Evolutionary conservation across 305 asterid species (phyloP).

Genomic region (Fraxinus paxiana): DNA sequence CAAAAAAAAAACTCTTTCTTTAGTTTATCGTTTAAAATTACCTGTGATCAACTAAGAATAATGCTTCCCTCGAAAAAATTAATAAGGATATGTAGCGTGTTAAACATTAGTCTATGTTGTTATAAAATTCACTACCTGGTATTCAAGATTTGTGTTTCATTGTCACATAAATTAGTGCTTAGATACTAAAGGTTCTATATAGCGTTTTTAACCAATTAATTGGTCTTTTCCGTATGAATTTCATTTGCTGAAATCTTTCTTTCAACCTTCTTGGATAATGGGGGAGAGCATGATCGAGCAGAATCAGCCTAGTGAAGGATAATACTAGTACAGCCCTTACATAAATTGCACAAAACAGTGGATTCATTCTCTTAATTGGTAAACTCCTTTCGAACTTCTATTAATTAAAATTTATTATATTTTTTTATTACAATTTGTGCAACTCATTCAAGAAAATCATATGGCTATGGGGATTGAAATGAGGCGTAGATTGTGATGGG

Average conservation of each 20-base stretch:
- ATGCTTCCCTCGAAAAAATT: background rate
- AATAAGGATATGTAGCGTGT: background rate
- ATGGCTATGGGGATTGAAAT: background rate
- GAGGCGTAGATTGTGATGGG: background rate
- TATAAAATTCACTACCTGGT: too few relatives aligned
- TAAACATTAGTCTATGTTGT: too few relatives aligned
- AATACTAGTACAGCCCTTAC: background rate
- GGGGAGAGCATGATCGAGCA: too few relatives aligned
- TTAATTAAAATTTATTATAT: background rate
- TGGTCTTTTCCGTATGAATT: background rate
- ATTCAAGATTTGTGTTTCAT: background rate
- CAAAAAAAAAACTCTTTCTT: background rate
- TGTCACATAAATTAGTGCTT: background rate
- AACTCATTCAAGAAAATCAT: background rate
- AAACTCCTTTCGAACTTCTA: background rate
- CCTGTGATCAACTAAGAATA: background rate
- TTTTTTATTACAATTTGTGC: background rate
- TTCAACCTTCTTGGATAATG: background rate
- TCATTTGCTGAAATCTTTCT: background rate
- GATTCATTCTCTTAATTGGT: background rate
- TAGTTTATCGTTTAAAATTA: background rate
- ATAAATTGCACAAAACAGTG: background rate
- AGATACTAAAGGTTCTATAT: background rate
- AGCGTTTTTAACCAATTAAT: background rate
- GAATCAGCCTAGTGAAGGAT: too few relatives aligned